Conservation (phyloP, 345 rosid genomes). For the Salix koriyanagi region DNA sequence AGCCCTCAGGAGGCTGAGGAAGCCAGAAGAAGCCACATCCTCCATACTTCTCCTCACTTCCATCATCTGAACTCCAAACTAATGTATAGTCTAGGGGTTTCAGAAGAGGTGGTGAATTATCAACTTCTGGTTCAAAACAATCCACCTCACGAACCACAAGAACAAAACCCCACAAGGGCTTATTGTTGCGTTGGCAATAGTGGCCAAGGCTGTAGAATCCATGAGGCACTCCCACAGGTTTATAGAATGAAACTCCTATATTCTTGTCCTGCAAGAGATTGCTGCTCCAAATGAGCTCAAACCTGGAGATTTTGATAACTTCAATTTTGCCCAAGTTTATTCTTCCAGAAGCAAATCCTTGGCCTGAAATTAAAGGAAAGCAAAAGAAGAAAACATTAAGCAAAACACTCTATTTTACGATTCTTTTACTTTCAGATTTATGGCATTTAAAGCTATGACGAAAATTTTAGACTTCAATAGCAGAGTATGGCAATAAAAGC, state of each 20-base stretch:
- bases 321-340: slow-evolving; percentile 64
- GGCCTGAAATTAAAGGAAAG: slow-evolving; percentile 37
- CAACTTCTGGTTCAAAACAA: slow-evolving; percentile 18
- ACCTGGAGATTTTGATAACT: slow-evolving; percentile 45
- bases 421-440: no score
- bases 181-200: slow-evolving; percentile 55
- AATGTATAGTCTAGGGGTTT: slow-evolving; percentile 59
- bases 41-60: slow-evolving; percentile 25
- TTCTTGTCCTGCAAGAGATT: slow-evolving; percentile 32
- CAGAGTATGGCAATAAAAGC: no score
- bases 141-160: slow-evolving; percentile 55
- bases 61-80: slow-evolving; percentile 71
- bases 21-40: slow-evolving; percentile 70
- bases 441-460: no score
- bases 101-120: slow-evolving; percentile 39
- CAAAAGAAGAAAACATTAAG: not conserved
- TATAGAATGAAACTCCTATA: slow-evolving; percentile 55
- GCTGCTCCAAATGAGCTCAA: slow-evolving; percentile 64
- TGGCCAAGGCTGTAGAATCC: slow-evolving; percentile 74
- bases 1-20: slow-evolving; percentile 72
- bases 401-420: not conserved
- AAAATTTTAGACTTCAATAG: no score
- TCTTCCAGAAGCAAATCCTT: slow-evolving; percentile 65
- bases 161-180: slow-evolving; percentile 59
- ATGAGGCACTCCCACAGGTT: slow-evolving; percentile 57